Evolutionary conservation across 2,329 filamentous ascomycete genomes (phyloP), one percentile per base, ranked within the genome.

Genomic region (Fusarium decemcellulare): DNA sequence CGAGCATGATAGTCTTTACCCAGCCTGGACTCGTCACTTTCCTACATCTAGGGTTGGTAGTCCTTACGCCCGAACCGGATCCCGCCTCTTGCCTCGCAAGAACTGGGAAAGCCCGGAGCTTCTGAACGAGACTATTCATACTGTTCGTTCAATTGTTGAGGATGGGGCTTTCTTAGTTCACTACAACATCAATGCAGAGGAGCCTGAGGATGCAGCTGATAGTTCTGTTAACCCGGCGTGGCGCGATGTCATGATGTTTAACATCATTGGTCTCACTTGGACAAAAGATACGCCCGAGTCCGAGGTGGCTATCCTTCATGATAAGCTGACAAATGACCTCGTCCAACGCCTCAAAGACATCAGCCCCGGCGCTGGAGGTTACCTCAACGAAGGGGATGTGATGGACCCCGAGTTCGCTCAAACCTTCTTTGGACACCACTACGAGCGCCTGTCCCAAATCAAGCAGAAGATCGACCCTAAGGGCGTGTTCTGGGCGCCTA

Each of bases 141-240:
- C 72, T 1, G n/a, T 73, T 29, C 71, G 65, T 29, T 48, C 57
- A 9, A 63, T 72, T 11, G 71, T 72, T 8, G 65, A 70, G 39
- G 71, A 75, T 8, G 74, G 71, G 12, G 63, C 71, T n/a, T 65
- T 72, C 53, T 61, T 73, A 8, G 62, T 74, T n/a, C 61, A 68
- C 58, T 74, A 74, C 64, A 64, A 74, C 67, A 63, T 73, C 58
- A 72, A 73, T 56, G 72, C 64, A 4, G 71, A 63, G n/a, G 61
- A 48, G 32, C 68, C 65, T 15, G 54, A 62, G 6, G 48, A 59
- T 42, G 67, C 71, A 2, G 57, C 76, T 10, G 72, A 75, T 42
- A 82, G 80, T 18, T 77, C 81, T 7, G 74, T 80, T n/a, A 81
- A 81, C 54, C 84, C 83, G 1, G 84, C 83, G 1, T 87, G 84